Conservation (phyloP, 1,284 basidiomycete species). For the Moesziomyces antarcticus region DNA sequence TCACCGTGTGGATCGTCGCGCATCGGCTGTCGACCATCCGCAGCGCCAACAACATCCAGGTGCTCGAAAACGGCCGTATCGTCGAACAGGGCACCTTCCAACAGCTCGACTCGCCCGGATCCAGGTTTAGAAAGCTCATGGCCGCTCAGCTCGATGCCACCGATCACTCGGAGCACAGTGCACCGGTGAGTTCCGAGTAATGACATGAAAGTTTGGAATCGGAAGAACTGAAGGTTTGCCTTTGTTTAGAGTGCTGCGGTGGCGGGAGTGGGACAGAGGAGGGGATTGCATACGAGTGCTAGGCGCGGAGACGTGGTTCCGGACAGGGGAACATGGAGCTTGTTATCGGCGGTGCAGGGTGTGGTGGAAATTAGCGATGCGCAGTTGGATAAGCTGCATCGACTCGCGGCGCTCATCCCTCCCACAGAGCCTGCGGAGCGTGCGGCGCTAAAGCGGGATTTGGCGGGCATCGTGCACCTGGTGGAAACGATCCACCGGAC, state of each 20-base stretch:
- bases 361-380: conserved; percentile 9
- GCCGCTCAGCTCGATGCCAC: conserved; percentile 58
- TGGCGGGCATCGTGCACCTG: conserved; percentile 26
- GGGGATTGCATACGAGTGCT: not conserved
- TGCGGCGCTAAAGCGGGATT: conserved; percentile 12
- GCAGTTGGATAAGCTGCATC: conserved; percentile 39
- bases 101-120: conserved; percentile 67
- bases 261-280: too few relatives aligned
- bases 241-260: too few relatives aligned
- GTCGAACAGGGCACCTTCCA: conserved; percentile 70
- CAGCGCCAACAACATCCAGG: conserved; percentile 70
- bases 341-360: conserved; percentile 8
- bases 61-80: conserved; percentile 70
- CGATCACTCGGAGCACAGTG: conserved; percentile 1
- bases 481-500: conserved; percentile 12
- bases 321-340: conserved; percentile 23
- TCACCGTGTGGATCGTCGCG: conserved; percentile 71
- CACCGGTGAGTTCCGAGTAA: conserved; percentile 13
- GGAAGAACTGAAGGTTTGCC: too few relatives aligned
- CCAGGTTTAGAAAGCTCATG: conserved; percentile 60
- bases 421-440: conserved; percentile 9
- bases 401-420: conserved; percentile 31
- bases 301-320: conserved; percentile 16
- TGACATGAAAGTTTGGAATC: too few relatives aligned
- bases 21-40: conserved; percentile 71